phyloP scores from a whole-genome alignment of 2,329 filamentous ascomycete genomes.

The Gnomoniopsis sp. region DNA sequence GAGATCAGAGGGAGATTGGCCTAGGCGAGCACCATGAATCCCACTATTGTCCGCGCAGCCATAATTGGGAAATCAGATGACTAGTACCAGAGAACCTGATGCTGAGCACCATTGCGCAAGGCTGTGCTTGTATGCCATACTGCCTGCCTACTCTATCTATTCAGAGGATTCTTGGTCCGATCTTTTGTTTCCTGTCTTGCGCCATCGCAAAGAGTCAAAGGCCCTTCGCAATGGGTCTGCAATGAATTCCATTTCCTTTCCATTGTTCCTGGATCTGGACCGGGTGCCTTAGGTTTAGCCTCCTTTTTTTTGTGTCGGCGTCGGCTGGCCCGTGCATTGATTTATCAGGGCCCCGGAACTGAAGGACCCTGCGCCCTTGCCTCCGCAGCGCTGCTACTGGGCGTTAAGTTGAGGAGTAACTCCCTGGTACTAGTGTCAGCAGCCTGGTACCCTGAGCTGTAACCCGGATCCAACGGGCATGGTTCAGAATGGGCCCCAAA shows the following conservation, averaged over 20 bases:
- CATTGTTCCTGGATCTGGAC: not conserved
- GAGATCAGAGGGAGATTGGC: not conserved
- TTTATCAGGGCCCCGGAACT: not conserved
- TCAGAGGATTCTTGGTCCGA: not conserved
- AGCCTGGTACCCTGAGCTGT: conserved; percentile 6
- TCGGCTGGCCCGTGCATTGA: not conserved
- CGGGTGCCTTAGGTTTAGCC: not conserved
- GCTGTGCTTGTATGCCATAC: no score
- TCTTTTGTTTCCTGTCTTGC: no score
- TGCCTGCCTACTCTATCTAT: not conserved
- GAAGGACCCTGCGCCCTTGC: not conserved
- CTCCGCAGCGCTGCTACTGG: not conserved
- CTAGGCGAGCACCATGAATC: not conserved
- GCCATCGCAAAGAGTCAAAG: not conserved
- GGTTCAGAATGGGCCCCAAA: not conserved
- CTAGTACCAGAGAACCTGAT: no score
- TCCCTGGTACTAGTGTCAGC: not conserved
- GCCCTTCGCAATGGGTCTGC: not conserved
- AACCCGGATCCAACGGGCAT: conserved; percentile 3
- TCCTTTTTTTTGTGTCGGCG: not conserved
- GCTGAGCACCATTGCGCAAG: no score
- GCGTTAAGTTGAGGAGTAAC: conserved; percentile 2
- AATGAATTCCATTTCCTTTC: not conserved
- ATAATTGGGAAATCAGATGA: not conserved
- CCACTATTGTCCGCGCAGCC: not conserved